Evolutionary conservation across 2,329 filamentous ascomycete genomes (phyloP), one percentile per base, ranked within the genome.

Genomic region (Sclerotinia glacialis): DNA sequence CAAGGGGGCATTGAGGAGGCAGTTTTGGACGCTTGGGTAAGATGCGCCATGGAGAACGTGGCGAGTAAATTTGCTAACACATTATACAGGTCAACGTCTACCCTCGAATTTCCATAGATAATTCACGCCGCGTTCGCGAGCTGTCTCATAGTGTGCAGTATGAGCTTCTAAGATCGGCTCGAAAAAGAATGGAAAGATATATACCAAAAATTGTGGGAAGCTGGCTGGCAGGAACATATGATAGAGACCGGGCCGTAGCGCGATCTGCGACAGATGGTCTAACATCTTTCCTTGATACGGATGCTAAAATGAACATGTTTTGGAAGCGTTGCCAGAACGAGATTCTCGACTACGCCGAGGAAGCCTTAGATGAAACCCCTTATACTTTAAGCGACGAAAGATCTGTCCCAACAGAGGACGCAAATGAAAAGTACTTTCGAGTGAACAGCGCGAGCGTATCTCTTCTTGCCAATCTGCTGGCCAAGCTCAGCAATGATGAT

Each of bases 151-250:
- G 79, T 14, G 77, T 96, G 31, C 93, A 96, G 74, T 80, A 82
- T 70, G 83, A 85, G 71, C 78, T 89, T 16, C 79, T 88, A 73
- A 83, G 83, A 71, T 85, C 85, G 5, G 83, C 84, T 6, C 90
- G 92, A 59, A 96, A 95, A 81, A 87, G 93, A 69, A 91, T 97
- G 79, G 92, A 92, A 69, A 91, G 86, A 70, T 84, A 89, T 72
- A 83, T 99, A 69, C 87, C 92, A 16, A 87, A 85, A 68, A 82
- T 96, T 46, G 88, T 96, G 55, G 93, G 90, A 12, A 84, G 92
- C n/a, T 99, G 96, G 95, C 83, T 98, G 16, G 90, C 91, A 9
- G 95, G 94, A 0, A 85, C 90, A 1, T 96, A 93, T 75, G 95
- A 99, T 77, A 89, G 86, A 71, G 94, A 99, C 75, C 87, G 88